phyloP scores from a whole-genome alignment of 2,329 filamentous ascomycete genomes.

The Alternaria tenuissima region DNA sequence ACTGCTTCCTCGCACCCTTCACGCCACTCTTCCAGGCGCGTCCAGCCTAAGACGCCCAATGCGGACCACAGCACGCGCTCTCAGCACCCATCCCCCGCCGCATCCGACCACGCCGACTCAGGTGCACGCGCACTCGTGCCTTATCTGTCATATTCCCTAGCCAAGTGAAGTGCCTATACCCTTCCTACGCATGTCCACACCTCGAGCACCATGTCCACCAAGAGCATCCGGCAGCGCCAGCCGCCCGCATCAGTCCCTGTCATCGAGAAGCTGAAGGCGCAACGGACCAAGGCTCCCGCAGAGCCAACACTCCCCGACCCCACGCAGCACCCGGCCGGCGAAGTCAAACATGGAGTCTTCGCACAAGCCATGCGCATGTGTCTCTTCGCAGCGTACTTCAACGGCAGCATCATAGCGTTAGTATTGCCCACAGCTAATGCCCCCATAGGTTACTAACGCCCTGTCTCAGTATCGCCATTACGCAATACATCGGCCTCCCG shows the following conservation, averaged over 20 bases:
- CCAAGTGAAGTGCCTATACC: constrained; percentile 3
- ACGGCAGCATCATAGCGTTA: constrained; percentile 53
- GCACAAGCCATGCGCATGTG: constrained; percentile 56
- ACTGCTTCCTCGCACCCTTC: background rate
- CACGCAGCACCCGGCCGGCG: constrained; percentile 44
- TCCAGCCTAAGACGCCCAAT: constrained; percentile 6
- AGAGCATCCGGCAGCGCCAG: constrained; percentile 45
- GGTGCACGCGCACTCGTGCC: constrained; percentile 19
- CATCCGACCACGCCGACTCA: constrained; percentile 6
- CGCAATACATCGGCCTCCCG: constrained; percentile 76
- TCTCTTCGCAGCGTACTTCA: constrained; percentile 57
- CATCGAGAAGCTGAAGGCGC: constrained; percentile 24
- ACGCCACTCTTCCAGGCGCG: background rate
- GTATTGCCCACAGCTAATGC: constrained; percentile 26
- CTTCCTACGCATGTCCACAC: constrained; percentile 12
- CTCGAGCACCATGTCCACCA: constrained; percentile 35
- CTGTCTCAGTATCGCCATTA: constrained; percentile 60
- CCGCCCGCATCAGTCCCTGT: constrained; percentile 36
- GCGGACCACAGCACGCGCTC: constrained; percentile 13
- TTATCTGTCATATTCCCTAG: constrained; percentile 11
- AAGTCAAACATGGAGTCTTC: constrained; percentile 53
- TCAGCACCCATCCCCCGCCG: constrained; percentile 2
- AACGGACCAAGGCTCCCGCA: constrained; percentile 19
- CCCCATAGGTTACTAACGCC: constrained; percentile 35
- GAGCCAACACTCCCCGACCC: constrained; percentile 8